phyloP scores from a whole-genome alignment of 2,329 filamentous ascomycete genomes.

The Colletotrichum sp. region DNA sequence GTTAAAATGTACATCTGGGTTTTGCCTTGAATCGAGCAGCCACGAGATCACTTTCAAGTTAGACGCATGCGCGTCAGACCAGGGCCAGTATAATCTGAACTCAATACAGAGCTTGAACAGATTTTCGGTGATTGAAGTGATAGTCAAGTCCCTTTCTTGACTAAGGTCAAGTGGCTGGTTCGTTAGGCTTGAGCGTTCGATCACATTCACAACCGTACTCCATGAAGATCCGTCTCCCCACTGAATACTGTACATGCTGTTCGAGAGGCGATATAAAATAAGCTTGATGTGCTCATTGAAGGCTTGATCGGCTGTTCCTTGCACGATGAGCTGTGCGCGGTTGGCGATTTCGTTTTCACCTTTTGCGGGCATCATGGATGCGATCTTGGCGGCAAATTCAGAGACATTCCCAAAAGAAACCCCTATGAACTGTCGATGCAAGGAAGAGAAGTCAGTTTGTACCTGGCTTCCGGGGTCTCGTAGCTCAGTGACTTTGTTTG shows the following conservation, averaged over 20 bases:
- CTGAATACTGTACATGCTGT: neutral
- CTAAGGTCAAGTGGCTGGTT: neutral
- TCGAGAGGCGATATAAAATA: neutral
- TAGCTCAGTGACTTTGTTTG: neutral
- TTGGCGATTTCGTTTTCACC: fast-evolving
- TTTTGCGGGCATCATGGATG: neutral
- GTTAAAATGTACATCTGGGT: too few species aligned
- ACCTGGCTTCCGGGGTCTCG: neutral
- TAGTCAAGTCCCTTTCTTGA: neutral
- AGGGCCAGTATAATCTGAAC: too few species aligned
- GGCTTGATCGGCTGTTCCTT: neutral
- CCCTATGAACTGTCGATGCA: fast-evolving
- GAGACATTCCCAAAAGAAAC: fast-evolving
- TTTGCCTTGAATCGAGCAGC: too few species aligned
- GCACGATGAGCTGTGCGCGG: fast-evolving
- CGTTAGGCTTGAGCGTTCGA: neutral
- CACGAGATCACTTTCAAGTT: neutral
- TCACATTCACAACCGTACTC: too few species aligned
- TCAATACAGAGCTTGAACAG: neutral
- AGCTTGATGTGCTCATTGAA: neutral
- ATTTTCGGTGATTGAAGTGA: neutral
- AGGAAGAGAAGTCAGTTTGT: neutral
- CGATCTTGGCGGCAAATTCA: fast-evolving
- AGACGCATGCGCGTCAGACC: too few species aligned
- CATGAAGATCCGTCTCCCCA: too few species aligned